Percentiles rank a stretch among this genome's conserved stretches.
These are phyloP conservation scores for Thelephora aurantiotincta DNA, from an alignment of 768 basidiomycete species.

Conservation along the genomic window DNA sequence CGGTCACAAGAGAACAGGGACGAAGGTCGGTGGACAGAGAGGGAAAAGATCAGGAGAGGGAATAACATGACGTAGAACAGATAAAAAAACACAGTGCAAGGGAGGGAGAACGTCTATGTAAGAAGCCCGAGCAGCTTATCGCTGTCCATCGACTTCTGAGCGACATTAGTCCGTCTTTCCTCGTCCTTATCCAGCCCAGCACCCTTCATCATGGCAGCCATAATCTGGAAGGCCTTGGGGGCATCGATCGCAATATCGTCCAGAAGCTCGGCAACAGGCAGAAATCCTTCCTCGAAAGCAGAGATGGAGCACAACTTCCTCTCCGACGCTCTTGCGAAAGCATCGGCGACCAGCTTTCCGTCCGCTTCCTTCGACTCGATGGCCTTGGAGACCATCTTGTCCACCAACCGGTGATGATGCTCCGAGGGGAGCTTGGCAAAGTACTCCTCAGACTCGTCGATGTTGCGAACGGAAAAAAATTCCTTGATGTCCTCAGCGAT, in stretches of 20 bases:
- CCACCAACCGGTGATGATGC: constrained; percentile 53
- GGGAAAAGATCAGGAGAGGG: constrained; percentile 4
- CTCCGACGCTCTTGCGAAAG: constrained; percentile 49
- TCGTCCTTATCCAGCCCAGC: constrained; percentile 45
- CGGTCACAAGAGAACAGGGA: constrained; percentile 1
- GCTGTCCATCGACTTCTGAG: constrained; percentile 45
- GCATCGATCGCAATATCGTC: constrained; percentile 87
- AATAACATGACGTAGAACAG: constrained; percentile 4
- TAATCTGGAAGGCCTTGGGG: constrained; percentile 68
- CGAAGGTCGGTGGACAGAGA: constrained; percentile 5
- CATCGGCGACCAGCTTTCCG: constrained; percentile 59
- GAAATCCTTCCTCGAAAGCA: constrained; percentile 65
- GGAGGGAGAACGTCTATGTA: constrained; percentile 26
- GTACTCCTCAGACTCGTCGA: constrained; percentile 82
- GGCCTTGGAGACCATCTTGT: constrained; percentile 53
- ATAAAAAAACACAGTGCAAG: constrained; percentile 7
- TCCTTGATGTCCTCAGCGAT: constrained; percentile 76
- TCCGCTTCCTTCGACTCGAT: constrained; percentile 76
- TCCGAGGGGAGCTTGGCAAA: constrained; percentile 58
- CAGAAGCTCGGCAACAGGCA: constrained; percentile 54
- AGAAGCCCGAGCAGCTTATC: constrained; percentile 46
- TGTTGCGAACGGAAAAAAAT: constrained; percentile 70
- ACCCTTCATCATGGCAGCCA: constrained; percentile 63
- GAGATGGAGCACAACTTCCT: constrained; percentile 45
- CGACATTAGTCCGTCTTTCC: constrained; percentile 39